Evolutionary conservation across 1,139 yeast species (phyloP).

Genomic region (Debaryomyces sp.): DNA sequence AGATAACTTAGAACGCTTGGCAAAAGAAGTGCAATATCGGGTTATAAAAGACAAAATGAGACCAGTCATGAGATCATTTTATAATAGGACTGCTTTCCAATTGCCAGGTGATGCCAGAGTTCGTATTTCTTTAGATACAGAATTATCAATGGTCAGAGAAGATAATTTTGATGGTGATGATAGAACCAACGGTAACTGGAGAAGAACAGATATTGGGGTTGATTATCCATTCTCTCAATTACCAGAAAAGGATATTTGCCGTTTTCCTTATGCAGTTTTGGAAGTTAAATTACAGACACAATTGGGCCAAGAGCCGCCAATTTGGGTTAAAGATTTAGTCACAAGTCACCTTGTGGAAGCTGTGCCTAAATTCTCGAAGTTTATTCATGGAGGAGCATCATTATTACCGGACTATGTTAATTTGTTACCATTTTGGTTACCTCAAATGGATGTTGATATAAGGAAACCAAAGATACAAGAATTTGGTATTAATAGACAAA

Average conservation of each 20-base stretch:
- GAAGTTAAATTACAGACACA: slow-evolving; percentile 98
- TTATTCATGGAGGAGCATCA: slow-evolving; percentile 93
- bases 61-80: slow-evolving; percentile 94
- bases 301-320: slow-evolving; percentile 97
- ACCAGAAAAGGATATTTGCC: slow-evolving; percentile 79
- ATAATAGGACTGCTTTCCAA: slow-evolving; percentile 98
- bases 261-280: slow-evolving; percentile 96
- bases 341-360: slow-evolving; percentile 95
- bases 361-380: slow-evolving; percentile 95
- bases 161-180: slow-evolving; percentile 93
- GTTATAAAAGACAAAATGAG: slow-evolving; percentile 80
- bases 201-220: slow-evolving; percentile 97
- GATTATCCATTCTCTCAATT: slow-evolving; percentile 92
- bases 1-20: slow-evolving; percentile 88
- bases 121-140: slow-evolving; percentile 95
- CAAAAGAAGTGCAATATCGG: slow-evolving; percentile 89
- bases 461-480: slow-evolving; percentile 80
- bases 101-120: slow-evolving; percentile 99
- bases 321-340: slow-evolving; percentile 92
- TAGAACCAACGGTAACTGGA: slow-evolving; percentile 92
- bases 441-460: slow-evolving; percentile 97
- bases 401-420: slow-evolving; percentile 80
- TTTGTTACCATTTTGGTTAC: slow-evolving; percentile 93
- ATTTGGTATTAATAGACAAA: slow-evolving; percentile 53
- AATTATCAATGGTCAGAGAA: slow-evolving; percentile 93